Evolutionary conservation across 495 filamentous ascomycete genomes (phyloP).

Genomic region (Patellaria atrata): DNA sequence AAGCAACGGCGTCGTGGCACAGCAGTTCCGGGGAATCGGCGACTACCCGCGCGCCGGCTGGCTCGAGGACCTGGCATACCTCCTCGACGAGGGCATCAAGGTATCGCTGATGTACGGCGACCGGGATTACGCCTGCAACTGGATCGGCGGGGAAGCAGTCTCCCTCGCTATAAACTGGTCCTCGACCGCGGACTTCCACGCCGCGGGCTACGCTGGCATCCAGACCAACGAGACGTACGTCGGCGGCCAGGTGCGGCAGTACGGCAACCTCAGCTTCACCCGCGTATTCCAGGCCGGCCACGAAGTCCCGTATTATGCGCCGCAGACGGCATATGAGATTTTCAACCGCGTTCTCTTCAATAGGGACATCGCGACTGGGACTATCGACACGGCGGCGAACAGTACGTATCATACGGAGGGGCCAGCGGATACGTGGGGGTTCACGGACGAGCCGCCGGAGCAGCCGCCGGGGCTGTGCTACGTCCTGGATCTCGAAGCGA

Average conservation of each 20-base stretch:
- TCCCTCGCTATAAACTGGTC: conserved; percentile 26
- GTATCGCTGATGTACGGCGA: conserved; percentile 31
- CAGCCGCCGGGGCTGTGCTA: conserved; percentile 35
- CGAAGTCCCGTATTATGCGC: conserved; percentile 46
- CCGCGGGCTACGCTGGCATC: conserved; percentile 40
- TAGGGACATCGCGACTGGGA: conserved; percentile 43
- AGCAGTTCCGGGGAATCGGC: conserved; percentile 20
- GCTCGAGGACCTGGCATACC: conserved; percentile 35
- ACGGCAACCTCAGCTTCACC: conserved; percentile 44
- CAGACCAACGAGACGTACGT: conserved; percentile 37
- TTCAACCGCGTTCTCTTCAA: conserved; percentile 41
- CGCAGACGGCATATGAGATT: conserved; percentile 38
- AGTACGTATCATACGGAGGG: conserved; percentile 36
- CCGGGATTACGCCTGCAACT: conserved; percentile 54
- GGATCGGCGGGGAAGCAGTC: conserved; percentile 35
- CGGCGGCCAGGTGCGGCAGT: conserved; percentile 40
- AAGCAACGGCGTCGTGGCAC: conserved; percentile 17
- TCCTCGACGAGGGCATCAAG: conserved; percentile 36
- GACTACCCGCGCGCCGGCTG: conserved; percentile 36
- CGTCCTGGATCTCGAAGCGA: conserved; percentile 26
- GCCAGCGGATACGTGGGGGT: conserved; percentile 35
- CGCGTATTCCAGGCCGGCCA: conserved; percentile 48
- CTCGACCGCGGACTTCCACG: conserved; percentile 27
- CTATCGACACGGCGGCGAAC: conserved; percentile 25
- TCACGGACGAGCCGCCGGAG: conserved; percentile 33